These are phyloP conservation scores for Blepharisma undulans DNA, from an alignment of 169 alveolate species.

Conservation along the genomic window DNA sequence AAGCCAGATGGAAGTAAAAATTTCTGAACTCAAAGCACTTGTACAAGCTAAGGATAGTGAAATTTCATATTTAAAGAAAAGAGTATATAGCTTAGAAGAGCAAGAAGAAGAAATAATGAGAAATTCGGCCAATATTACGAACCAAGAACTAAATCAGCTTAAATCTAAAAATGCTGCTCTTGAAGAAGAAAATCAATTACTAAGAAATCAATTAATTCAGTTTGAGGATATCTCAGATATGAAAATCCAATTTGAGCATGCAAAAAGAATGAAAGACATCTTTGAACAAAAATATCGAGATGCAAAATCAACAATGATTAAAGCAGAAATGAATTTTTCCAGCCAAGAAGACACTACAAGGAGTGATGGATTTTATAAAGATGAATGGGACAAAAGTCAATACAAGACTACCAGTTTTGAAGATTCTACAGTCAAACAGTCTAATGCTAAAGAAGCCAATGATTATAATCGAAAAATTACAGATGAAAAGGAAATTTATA, in stretches of 20 bases:
- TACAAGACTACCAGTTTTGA: neutral
- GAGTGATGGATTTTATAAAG: neutral
- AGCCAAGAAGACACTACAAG: neutral
- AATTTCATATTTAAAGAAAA: neutral
- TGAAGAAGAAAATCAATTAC: slow-evolving; percentile 22
- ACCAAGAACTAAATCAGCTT: neutral
- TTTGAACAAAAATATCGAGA: slow-evolving; percentile 36
- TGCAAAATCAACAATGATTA: neutral
- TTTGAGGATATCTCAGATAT: neutral
- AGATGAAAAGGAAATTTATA: neutral
- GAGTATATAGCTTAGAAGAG: neutral
- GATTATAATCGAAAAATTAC: neutral
- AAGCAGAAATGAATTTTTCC: neutral
- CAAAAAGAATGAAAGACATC: slow-evolving; percentile 5
- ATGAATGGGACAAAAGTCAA: neutral
- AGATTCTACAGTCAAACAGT: neutral
- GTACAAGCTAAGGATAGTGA: slow-evolving; percentile 33
- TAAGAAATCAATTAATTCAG: neutral
- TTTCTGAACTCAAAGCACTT: slow-evolving; percentile 23
- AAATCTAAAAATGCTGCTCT: neutral
- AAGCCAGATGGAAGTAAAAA: slow-evolving; percentile 39
- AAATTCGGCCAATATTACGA: neutral
- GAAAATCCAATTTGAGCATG: slow-evolving; percentile 22
- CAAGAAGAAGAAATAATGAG: neutral
- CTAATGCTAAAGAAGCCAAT: neutral